Evolutionary conservation across 1,284 basidiomycete genomes (phyloP), one percentile per base, ranked within the genome.

Genomic region (Cryptococcus maquisensis): DNA sequence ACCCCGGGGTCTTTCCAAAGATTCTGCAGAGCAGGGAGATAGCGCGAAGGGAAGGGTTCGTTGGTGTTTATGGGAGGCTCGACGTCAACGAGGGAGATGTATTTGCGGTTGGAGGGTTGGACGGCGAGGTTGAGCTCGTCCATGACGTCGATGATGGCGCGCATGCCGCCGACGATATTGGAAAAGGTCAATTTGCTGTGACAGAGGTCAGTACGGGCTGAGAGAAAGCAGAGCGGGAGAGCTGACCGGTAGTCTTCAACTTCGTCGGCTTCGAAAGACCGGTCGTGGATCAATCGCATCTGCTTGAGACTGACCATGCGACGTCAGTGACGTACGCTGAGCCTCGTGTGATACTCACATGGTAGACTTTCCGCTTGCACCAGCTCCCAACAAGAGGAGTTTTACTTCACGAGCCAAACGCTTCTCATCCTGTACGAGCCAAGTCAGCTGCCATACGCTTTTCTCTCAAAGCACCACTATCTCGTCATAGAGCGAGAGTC

Each of bases 361-460:
- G 4, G 93, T 96, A 12, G 88, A 91, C 77, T 97, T 97, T 43
- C 93, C 93, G 32, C 87, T 90, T 70, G 95, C 93, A 37, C 93
- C 93, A 42, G 93, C 93, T 37, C 93, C 93, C 28, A 96, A 81
- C 23, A 97, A 80, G 51, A 96, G 80, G 51, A 90, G 86, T 82
- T 93, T 92, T 77, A 92, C 87, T 69, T 91, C 88, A 56, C 78
- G 73, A 42, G 83, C 79, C 78, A 88, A 64, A 71, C 81, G 86
- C 36, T 80, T 81, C 74, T 82, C 83, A 47, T 84, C 87, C 84
- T 90, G 59, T 18, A 18, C 15, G 18, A 28, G 41, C 54, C 32
- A 55, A 42, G 24, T 48, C 47, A 48, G 23, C 40, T 18, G 4
- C 43, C 43, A 44, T 44, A 16, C 15, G 20, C 23, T 20, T 24